phyloP scores from a whole-genome alignment of 768 basidiomycete genomes.

The Pleurotus tuber-regium region DNA sequence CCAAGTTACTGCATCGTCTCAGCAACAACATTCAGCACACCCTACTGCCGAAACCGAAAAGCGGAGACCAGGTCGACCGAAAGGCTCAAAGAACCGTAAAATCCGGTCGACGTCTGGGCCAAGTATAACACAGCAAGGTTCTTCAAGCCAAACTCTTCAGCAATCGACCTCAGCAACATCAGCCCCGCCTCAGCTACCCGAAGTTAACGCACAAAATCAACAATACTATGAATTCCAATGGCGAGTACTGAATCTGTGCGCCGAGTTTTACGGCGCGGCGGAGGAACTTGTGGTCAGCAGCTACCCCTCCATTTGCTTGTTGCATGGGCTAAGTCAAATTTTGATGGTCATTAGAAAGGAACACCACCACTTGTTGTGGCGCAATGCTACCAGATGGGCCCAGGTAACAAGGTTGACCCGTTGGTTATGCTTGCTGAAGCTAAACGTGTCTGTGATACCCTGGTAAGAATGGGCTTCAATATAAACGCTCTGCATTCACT shows the following conservation, averaged over 20 bases:
- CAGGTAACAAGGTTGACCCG: constrained; percentile 68
- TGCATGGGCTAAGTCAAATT: not conserved
- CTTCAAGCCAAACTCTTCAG: constrained; percentile 7
- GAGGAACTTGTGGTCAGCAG: constrained; percentile 77
- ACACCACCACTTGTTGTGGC: constrained; percentile 72
- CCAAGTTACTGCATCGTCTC: constrained; percentile 24
- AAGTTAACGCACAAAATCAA: constrained; percentile 64
- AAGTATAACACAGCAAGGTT: not conserved
- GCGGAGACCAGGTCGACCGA: constrained; percentile 74
- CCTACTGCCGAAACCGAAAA: constrained; percentile 40
- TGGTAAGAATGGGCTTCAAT: constrained; percentile 52
- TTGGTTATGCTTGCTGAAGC: constrained; percentile 72
- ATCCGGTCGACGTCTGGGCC: constrained; percentile 22
- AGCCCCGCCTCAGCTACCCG: constrained; percentile 40
- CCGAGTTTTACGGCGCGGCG: constrained; percentile 83
- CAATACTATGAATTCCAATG: constrained; percentile 87
- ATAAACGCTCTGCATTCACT: constrained; percentile 11
- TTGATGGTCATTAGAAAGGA: constrained; percentile 37
- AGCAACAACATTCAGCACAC: constrained; percentile 33
- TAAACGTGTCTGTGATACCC: constrained; percentile 72
- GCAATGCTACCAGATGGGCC: constrained; percentile 78
- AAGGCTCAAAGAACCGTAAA: constrained; percentile 76
- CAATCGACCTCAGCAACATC: constrained; percentile 18
- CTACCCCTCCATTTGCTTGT: too few species aligned
- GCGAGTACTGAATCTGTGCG: constrained; percentile 78